phyloP scores from a whole-genome alignment of 1,284 basidiomycete genomes.

The Leccinum solheimii region DNA sequence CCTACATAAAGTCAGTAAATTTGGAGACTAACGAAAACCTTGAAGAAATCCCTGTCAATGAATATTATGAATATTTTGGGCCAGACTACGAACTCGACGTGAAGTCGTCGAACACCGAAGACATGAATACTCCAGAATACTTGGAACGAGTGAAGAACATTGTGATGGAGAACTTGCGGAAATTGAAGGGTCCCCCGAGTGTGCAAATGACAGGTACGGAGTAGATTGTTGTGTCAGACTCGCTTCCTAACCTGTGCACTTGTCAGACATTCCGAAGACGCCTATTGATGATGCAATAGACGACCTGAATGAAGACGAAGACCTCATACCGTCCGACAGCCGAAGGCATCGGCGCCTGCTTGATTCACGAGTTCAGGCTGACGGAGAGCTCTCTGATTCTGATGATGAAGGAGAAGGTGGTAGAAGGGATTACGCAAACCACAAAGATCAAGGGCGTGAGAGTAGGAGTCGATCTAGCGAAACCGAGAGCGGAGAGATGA shows the following conservation, averaged over 20 bases:
- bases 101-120: conserved; percentile 92
- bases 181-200: conserved; percentile 84
- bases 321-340: conserved; percentile 72
- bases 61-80: conserved; percentile 99
- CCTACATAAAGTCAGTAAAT: neutral
- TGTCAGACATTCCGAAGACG: conserved; percentile 71
- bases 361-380: conserved; percentile 71
- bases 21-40: conserved; percentile 10
- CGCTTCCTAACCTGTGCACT: neutral
- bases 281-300: conserved; percentile 79
- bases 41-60: conserved; percentile 92
- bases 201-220: conserved; percentile 81
- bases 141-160: conserved; percentile 91
- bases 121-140: conserved; percentile 92
- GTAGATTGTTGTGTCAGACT: neutral
- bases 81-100: conserved; percentile 98
- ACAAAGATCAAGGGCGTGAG: conserved; percentile 52
- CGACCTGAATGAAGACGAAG: conserved; percentile 80
- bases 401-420: conserved; percentile 86
- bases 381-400: conserved; percentile 82
- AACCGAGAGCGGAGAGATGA: conserved; percentile 41
- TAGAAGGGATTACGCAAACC: conserved; percentile 62
- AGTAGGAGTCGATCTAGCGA: conserved; percentile 40
- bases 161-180: conserved; percentile 87
- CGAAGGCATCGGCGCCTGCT: conserved; percentile 73